Conservation (phyloP, 306 rosid species). For the Cucurbita pepo region DNA sequence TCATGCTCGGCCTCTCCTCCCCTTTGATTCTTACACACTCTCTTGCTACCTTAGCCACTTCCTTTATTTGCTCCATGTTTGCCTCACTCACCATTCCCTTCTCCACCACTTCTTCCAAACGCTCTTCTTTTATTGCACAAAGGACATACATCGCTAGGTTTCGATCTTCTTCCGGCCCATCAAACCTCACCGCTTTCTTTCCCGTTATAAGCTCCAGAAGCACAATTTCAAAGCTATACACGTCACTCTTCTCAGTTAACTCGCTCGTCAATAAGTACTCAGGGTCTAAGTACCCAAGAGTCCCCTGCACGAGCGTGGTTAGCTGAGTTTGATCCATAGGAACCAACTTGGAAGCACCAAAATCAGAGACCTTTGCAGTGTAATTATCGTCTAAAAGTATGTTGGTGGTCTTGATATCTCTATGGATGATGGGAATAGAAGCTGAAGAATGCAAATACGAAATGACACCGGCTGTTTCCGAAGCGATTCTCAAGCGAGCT, state of each 20-base stretch:
- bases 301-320: constrained; percentile 30
- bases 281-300: constrained; percentile 28
- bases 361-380: constrained; percentile 30
- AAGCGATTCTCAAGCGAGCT: constrained; percentile 16
- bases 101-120: constrained; percentile 22
- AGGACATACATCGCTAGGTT: constrained; percentile 20
- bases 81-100: not conserved
- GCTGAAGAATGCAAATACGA: constrained; percentile 26
- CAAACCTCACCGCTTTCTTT: constrained; percentile 12
- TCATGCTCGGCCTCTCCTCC: constrained; percentile 43
- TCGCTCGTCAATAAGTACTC: constrained; percentile 18
- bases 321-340: constrained; percentile 18
- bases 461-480: constrained; percentile 22
- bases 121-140: constrained; percentile 17
- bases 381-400: constrained; percentile 16
- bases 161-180: constrained; percentile 3
- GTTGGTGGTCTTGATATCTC: constrained; percentile 29
- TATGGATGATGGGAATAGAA: constrained; percentile 27
- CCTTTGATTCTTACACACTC: constrained; percentile 19
- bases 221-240: constrained; percentile 37
- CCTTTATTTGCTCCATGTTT: constrained; percentile 16
- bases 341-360: constrained; percentile 26
- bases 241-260: constrained; percentile 27
- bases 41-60: constrained; percentile 18
- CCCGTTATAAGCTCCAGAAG: constrained; percentile 32